Evolutionary conservation across 2,329 filamentous ascomycete species (phyloP).

Genomic region (Exserohilum rostratum): DNA sequence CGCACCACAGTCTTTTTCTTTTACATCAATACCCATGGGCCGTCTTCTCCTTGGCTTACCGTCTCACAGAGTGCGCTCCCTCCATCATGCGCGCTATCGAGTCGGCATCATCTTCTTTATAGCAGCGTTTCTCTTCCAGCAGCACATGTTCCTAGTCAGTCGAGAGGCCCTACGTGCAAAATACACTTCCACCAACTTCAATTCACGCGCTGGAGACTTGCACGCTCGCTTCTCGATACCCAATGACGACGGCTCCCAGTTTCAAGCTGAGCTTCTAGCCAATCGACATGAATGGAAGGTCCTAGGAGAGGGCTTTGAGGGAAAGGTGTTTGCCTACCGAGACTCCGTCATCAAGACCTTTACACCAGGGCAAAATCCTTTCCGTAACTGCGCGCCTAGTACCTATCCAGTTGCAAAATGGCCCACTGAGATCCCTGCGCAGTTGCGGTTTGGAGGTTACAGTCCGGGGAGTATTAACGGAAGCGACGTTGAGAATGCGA

Average conservation of each 20-base stretch:
- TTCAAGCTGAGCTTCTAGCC: slow-evolving; percentile 26
- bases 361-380: slow-evolving; percentile 28
- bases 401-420: slow-evolving; percentile 16
- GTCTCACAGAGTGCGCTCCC: slow-evolving; percentile 10
- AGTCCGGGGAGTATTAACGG: neutral
- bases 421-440: slow-evolving; percentile 38
- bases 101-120: slow-evolving; percentile 21
- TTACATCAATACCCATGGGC: slow-evolving; percentile 12
- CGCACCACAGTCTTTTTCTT: neutral
- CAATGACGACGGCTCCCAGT: slow-evolving; percentile 13
- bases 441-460: slow-evolving; percentile 25
- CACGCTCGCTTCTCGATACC: neutral
- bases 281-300: slow-evolving; percentile 26
- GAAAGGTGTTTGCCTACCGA: slow-evolving; percentile 28
- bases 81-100: slow-evolving; percentile 16
- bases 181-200: slow-evolving; percentile 28
- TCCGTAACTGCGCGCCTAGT: slow-evolving; percentile 32
- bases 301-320: slow-evolving; percentile 34
- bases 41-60: slow-evolving; percentile 7
- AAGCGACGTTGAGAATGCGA: neutral
- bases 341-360: slow-evolving; percentile 37
- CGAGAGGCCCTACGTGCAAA: slow-evolving; percentile 28
- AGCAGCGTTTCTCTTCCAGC: slow-evolving; percentile 24
- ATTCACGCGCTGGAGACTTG: neutral
- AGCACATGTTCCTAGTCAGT: slow-evolving; percentile 25